Evolutionary conservation across 2,329 filamentous ascomycete genomes (phyloP), one percentile per base, ranked within the genome.

Genomic region (Stagonosporopsis cucurbitacearum): DNA sequence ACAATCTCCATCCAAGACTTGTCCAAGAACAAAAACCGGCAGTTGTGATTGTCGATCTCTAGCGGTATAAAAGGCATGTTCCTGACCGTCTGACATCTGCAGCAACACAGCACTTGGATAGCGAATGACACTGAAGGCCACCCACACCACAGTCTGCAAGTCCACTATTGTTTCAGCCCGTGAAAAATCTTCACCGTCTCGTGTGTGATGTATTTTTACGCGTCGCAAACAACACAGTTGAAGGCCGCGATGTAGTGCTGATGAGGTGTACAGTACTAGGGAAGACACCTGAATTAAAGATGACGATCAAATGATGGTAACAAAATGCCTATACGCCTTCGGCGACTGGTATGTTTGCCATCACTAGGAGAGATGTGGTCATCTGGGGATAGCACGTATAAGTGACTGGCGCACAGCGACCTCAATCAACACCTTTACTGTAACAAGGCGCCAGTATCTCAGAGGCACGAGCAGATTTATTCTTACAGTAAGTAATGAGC

Each of bases 301-400:
- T n/a, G n/a, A 23, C 6, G 28, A 59, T 57, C 9, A 49, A 53
- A 25, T 57, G 57, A n/a, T 65, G 42, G 7, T 52, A 40, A 25
- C 22, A 39, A 22, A n/a, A 19, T 20, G n/a, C 15, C 6, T 17
- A 22, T 35, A 12, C 47, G 48, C 39, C 39, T 37, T 11, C 13
- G 26, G 17, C 12, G 2, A 7, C 23, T 33, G 12, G 44, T 8
- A 17, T 17, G 11, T 19, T 25, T 26, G 32, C 6, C 23, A 36
- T 26, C 32, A 12, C 39, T 32, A 32, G 50, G 26, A 57, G 60
- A 41, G n/a, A 9, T 7, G 3, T 7, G 11, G 1, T 35, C 2
- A 62, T 62, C 20, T 66, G 64, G 9, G 54, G 57, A n/a, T 59
- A 26, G 45, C 45, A 32, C 45, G 45, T 54, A 40, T 54, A 50